Percentiles rank a stretch among this genome's conserved stretches.
These are phyloP conservation scores for Ilex paraguariensis DNA, from an alignment of 305 asterid genomes.

Conservation along the genomic window DNA sequence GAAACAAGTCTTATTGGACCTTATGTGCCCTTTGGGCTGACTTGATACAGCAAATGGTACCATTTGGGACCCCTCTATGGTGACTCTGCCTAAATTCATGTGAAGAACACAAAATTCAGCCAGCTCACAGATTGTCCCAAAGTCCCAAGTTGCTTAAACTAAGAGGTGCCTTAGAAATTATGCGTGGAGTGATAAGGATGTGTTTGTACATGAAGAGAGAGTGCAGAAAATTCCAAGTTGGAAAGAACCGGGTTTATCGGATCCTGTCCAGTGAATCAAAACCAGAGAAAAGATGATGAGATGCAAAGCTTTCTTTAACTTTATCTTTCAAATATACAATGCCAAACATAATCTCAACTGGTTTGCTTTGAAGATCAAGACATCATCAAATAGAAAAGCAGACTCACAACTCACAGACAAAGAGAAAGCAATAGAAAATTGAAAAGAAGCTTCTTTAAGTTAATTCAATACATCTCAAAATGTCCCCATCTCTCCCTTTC, in stretches of 20 bases:
- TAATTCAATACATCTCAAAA: constrained; percentile 4
- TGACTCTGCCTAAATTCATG: not conserved
- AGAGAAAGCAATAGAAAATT: constrained; percentile 6
- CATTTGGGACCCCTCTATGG: not conserved
- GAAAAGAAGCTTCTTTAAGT: constrained; percentile 13
- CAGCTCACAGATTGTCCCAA: not conserved
- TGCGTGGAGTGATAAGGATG: too few relatives aligned
- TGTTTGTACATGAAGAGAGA: not conserved
- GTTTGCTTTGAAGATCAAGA: constrained; percentile 6
- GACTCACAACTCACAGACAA: constrained; percentile 1
- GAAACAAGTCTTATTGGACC: not conserved
- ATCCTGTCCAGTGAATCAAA: constrained; percentile 4
- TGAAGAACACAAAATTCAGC: not conserved
- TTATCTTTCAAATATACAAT: constrained; percentile 9
- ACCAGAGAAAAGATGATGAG: constrained; percentile 8
- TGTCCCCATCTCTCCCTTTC: constrained; percentile 8
- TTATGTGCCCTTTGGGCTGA: not conserved
- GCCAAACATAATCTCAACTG: constrained; percentile 5
- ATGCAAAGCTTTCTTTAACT: constrained; percentile 5
- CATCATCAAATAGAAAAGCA: constrained; percentile 1
- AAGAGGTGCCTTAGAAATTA: not conserved
- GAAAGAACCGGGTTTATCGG: constrained; percentile 7
- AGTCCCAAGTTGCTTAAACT: not conserved
- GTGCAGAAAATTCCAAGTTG: not conserved
- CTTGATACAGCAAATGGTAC: not conserved